Evolutionary conservation across 148 eudicot genomes (phyloP).

Genomic region (Polygonum maritimum): DNA sequence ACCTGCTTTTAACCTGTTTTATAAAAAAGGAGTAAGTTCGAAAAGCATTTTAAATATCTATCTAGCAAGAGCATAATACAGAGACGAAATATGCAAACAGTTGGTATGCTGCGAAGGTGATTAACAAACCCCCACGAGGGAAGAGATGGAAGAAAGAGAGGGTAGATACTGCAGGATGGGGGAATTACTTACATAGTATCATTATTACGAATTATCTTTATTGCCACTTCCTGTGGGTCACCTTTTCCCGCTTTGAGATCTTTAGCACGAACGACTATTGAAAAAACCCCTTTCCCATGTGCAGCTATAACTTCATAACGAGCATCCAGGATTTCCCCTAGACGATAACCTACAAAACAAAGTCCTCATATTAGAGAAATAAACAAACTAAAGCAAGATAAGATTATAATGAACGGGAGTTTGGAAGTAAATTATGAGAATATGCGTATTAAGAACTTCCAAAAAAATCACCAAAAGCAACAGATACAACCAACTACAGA

Average conservation of each 20-base stretch:
- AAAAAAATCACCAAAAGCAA: neutral
- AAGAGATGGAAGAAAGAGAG: neutral
- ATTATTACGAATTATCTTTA: slow-evolving; percentile 85
- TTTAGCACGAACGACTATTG: slow-evolving; percentile 92
- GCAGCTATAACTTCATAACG: slow-evolving; percentile 93
- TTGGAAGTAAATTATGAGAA: neutral
- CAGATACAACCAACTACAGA: neutral
- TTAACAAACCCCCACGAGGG: neutral
- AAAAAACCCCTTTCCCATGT: slow-evolving; percentile 97
- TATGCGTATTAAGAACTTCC: neutral
- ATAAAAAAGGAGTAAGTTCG: neutral
- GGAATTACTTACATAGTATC: slow-evolving; percentile 64
- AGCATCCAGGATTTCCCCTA: slow-evolving; percentile 88
- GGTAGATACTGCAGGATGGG: neutral
- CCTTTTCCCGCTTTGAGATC: slow-evolving; percentile 77
- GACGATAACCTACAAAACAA: slow-evolving; percentile 51
- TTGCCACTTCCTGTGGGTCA: slow-evolving; percentile 92
- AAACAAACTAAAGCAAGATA: neutral
- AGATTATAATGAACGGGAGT: neutral
- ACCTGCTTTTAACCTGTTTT: slow-evolving; percentile 82
- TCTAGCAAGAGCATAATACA: neutral
- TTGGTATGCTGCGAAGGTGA: neutral
- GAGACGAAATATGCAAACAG: neutral
- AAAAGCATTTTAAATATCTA: neutral
- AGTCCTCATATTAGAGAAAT: neutral